Conservation (phyloP, 2,329 filamentous ascomycete species). For the Dendrostoma leiphaemia region DNA sequence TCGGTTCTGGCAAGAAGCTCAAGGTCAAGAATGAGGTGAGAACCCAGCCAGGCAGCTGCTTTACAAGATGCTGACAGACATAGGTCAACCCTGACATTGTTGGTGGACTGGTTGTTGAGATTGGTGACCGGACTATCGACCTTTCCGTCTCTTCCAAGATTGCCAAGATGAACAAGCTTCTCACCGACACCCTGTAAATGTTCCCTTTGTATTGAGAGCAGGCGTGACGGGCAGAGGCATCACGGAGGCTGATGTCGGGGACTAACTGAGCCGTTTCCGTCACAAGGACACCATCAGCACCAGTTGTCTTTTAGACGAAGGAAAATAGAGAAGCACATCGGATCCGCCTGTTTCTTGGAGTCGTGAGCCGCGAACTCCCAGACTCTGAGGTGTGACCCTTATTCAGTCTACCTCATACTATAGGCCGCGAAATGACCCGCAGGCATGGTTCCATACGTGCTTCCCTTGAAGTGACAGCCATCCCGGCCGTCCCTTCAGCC, state of each 20-base stretch:
- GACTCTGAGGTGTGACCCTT: neutral
- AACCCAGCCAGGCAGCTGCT: neutral
- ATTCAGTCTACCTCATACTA: conserved; percentile 9
- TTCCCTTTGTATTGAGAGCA: conserved; percentile 17
- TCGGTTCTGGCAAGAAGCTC: conserved; percentile 91
- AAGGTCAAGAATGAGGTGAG: conserved; percentile 85
- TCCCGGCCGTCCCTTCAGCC: neutral
- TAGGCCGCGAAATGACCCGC: neutral
- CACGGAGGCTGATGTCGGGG: neutral
- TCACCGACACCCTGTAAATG: conserved; percentile 89
- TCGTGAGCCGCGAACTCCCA: neutral
- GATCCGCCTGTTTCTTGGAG: neutral
- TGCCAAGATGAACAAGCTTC: conserved; percentile 98
- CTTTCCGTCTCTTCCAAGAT: conserved; percentile 93
- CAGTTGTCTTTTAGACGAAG: conserved; percentile 4
- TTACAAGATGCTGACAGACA: conserved; percentile 15
- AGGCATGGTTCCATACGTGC: neutral
- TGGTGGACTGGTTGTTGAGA: conserved; percentile 91
- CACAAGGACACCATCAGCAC: conserved; percentile 14
- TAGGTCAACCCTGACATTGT: conserved; percentile 93
- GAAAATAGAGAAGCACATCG: conserved; percentile 9
- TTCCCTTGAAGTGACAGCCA: neutral
- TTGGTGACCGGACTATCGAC: conserved; percentile 97
- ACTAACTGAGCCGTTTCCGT: neutral
- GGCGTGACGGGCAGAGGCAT: neutral